Base-by-base conservation (phyloP, 441 rosid species). In the Erodium chrysanthum region DNA sequence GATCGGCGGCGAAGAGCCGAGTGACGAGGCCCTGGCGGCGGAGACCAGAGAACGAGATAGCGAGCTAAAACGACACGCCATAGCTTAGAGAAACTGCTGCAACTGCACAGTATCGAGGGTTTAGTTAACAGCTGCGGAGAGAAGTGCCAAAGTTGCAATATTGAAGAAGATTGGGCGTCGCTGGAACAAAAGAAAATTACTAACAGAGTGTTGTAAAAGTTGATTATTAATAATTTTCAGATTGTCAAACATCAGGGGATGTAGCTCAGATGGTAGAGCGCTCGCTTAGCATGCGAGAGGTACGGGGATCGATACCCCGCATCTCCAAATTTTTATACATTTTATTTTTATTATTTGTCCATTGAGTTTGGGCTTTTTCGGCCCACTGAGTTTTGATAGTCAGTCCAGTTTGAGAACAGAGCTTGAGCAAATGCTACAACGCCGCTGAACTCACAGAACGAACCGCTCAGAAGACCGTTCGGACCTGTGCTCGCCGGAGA, bases 191-290 rank as follows among this genome's bases (percentile, higher is more conserved):
- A n/a, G n/a, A n/a, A n/a, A n/a, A n/a, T n/a, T n/a, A n/a, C n/a
- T n/a, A n/a, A n/a, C n/a, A n/a, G n/a, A n/a, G n/a, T n/a, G n/a
- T n/a, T n/a, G n/a, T n/a, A n/a, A n/a, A n/a, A n/a, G n/a, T n/a
- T n/a, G n/a, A n/a, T n/a, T n/a, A n/a, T n/a, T n/a, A n/a, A n/a
- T n/a, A n/a, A n/a, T n/a, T n/a, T n/a, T n/a, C n/a, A n/a, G n/a
- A n/a, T n/a, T n/a, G n/a, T n/a, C n/a, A n/a, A n/a, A n/a, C n/a
- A n/a, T n/a, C n/a, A 7, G 92, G 94, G 94, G 94, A 85, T 88
- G 91, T 91, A 87, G 96, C 91, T 87, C 97, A 87, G 88, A 88
- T 92, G 97, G 93, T 92, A 88, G 93, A 92, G 93, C 93, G 91
- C 97, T 90, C 88, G 95, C 90, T 95, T 88, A 85, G 92, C 96